Percentiles rank a stretch among this genome's conserved stretches.
These are phyloP conservation scores for Chrysanthemum lavandulifolium DNA, from an alignment of 129 eudicot species.

Conservation along the genomic window DNA sequence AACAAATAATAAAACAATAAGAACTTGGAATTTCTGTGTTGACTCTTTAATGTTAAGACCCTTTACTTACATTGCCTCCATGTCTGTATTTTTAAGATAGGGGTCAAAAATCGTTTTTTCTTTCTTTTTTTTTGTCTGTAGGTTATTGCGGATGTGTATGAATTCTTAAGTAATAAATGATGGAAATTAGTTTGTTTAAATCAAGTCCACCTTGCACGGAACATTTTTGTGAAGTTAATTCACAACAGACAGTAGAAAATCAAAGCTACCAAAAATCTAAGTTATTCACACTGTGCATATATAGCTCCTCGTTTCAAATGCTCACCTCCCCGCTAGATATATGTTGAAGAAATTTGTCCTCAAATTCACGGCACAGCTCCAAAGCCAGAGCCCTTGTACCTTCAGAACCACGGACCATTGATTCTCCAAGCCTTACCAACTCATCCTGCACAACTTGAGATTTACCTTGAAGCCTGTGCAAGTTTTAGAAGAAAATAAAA, in stretches of 20 bases:
- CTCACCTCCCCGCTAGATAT: slow-evolving; percentile 85
- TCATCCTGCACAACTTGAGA: slow-evolving; percentile 89
- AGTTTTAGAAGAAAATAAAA: neutral
- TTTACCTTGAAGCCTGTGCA: slow-evolving; percentile 87
- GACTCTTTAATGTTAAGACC: too few species aligned
- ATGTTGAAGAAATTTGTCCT: slow-evolving; percentile 92
- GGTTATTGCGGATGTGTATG: too few species aligned
- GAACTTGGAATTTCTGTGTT: neutral
- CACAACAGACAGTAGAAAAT: neutral
- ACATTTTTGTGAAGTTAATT: neutral
- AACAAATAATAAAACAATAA: neutral
- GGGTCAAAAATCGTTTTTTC: too few species aligned
- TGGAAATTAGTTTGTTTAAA: neutral
- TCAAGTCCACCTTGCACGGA: neutral
- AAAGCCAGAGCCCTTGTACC: slow-evolving; percentile 97
- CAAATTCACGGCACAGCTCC: slow-evolving; percentile 98
- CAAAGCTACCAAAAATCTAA: neutral
- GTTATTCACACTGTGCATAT: neutral
- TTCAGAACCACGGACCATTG: slow-evolving; percentile 83
- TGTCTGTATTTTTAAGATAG: too few species aligned
- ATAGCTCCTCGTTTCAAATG: neutral
- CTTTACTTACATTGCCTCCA: too few species aligned
- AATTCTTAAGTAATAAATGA: too few species aligned
- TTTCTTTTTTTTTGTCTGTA: too few species aligned
- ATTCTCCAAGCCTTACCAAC: slow-evolving; percentile 85